Percentiles rank a stretch among this genome's conserved stretches.
Conservation (phyloP, 192 early-diverging fungal genomes). For the Entrophospora sp. region DNA sequence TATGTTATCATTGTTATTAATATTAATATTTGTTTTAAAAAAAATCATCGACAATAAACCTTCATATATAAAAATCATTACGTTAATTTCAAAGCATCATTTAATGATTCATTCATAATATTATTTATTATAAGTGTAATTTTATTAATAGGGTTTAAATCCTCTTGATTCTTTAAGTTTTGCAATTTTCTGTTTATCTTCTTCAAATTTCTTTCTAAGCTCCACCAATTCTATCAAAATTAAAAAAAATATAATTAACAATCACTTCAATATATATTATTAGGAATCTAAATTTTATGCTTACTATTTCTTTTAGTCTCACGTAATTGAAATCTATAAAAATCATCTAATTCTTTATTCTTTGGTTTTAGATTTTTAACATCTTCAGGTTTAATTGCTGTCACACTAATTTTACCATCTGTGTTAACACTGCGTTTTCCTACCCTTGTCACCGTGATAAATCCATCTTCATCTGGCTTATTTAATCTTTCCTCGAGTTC, state of each 20-base stretch:
- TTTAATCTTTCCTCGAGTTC: conserved; percentile 57
- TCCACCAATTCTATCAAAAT: conserved; percentile 68
- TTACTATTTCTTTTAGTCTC: conserved; percentile 81
- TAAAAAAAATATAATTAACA: conserved; percentile 1
- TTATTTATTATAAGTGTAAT: no score
- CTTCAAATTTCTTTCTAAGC: conserved; percentile 83
- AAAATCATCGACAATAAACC: no score
- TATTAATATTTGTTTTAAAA: no score
- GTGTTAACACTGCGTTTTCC: conserved; percentile 53
- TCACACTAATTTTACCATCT: conserved; percentile 53
- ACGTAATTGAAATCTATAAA: conserved; percentile 93
- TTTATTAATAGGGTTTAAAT: conserved; percentile 87
- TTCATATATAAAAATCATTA: no score
- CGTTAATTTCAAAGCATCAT: no score
- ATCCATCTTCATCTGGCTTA: conserved; percentile 86
- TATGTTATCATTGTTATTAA: no score
- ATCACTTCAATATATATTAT: neutral
- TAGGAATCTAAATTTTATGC: conserved; percentile 13
- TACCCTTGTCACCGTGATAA: conserved; percentile 69
- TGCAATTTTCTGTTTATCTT: no score
- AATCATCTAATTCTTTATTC: conserved; percentile 77
- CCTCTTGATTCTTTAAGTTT: conserved; percentile 64
- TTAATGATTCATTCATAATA: no score
- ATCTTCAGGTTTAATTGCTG: conserved; percentile 45
- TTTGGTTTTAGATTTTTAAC: conserved; percentile 53